These are phyloP conservation scores for Naganishia sp. DNA, from an alignment of 1,284 basidiomycete genomes.

Conservation along the genomic window DNA sequence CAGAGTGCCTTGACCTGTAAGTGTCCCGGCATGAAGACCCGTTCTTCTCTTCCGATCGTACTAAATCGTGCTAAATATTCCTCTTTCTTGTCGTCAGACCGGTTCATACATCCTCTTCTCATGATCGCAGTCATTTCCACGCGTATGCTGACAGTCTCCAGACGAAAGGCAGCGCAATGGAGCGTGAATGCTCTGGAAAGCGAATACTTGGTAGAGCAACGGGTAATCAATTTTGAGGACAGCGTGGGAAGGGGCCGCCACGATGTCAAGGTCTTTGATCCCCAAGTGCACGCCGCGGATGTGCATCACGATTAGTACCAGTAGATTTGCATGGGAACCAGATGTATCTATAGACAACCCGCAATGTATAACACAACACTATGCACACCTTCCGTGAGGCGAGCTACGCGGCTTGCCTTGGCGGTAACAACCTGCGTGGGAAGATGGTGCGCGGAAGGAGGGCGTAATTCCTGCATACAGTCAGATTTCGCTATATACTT, in stretches of 20 bases:
- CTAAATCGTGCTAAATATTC: not conserved
- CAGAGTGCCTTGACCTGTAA: constrained; percentile 29
- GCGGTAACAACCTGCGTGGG: not conserved
- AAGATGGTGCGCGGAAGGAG: too few relatives aligned
- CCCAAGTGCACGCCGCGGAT: constrained; percentile 18
- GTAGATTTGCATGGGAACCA: constrained; percentile 6
- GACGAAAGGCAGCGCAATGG: constrained; percentile 19
- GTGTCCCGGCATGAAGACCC: not conserved
- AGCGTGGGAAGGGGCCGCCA: constrained; percentile 8
- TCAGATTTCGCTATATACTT: not conserved
- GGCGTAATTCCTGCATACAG: not conserved
- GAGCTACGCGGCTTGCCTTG: not conserved
- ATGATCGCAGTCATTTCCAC: not conserved
- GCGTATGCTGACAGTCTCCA: not conserved
- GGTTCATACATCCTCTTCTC: constrained; percentile 32
- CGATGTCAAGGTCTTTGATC: constrained; percentile 27
- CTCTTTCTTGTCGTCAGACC: constrained; percentile 16
- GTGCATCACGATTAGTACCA: constrained; percentile 18
- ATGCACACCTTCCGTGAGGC: not conserved
- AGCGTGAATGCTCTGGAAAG: constrained; percentile 29
- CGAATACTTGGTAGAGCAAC: constrained; percentile 31
- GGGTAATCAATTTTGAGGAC: constrained; percentile 32
- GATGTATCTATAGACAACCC: constrained; percentile 16
- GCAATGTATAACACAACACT: constrained; percentile 13
- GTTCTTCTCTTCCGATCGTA: not conserved